phyloP scores from a whole-genome alignment of 495 filamentous ascomycete species.

The Penicillium soppii region DNA sequence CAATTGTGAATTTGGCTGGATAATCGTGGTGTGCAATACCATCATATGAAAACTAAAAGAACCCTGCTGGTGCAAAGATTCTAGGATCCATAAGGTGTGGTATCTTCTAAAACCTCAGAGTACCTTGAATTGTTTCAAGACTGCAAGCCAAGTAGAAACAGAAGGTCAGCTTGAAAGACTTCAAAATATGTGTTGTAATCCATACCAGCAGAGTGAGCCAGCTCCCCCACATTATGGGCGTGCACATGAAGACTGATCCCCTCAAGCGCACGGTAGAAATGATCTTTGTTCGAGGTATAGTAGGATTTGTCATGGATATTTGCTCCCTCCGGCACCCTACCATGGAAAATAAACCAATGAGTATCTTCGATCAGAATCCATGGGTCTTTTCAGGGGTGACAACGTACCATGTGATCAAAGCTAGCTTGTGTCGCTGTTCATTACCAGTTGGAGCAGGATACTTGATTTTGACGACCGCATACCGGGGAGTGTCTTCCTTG shows the following conservation, averaged over 20 bases:
- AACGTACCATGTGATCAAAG: constrained; percentile 25
- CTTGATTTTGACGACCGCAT: constrained; percentile 17
- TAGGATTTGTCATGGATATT: constrained; percentile 21
- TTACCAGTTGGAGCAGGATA: constrained; percentile 18
- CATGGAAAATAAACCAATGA: not conserved
- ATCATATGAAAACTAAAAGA: too few relatives aligned
- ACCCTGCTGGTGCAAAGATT: too few relatives aligned
- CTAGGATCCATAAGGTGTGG: too few relatives aligned
- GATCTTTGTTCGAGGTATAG: constrained; percentile 23
- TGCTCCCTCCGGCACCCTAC: constrained; percentile 20
- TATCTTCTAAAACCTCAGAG: too few relatives aligned
- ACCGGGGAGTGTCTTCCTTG: constrained; percentile 16
- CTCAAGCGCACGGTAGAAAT: constrained; percentile 14
- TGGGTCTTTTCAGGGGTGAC: too few relatives aligned
- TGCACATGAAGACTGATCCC: constrained; percentile 26
- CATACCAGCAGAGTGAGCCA: constrained; percentile 21
- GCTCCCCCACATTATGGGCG: constrained; percentile 13
- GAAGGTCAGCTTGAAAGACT: not conserved
- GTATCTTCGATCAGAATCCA: too few relatives aligned
- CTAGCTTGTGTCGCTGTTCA: constrained; percentile 17
- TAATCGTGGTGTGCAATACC: too few relatives aligned
- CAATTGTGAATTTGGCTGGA: too few relatives aligned
- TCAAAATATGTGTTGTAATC: not conserved
- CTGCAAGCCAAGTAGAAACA: not conserved
- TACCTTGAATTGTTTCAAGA: not conserved